phyloP scores from a whole-genome alignment of 2,329 filamentous ascomycete species.

The Colletotrichum lentis region DNA sequence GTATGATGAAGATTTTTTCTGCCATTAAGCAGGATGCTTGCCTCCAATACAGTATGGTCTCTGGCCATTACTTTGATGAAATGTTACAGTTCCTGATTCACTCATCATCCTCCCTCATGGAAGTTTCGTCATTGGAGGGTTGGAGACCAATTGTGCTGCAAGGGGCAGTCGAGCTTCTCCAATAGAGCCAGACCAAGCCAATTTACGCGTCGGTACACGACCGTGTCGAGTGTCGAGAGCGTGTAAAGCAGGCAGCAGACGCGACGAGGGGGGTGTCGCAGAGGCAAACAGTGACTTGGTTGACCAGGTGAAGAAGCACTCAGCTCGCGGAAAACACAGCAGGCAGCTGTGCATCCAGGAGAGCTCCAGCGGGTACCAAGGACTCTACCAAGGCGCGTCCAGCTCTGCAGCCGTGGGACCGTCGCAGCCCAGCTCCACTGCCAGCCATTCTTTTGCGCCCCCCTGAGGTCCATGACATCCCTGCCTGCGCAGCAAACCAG shows the following conservation, averaged over 20 bases:
- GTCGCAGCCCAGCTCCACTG: constrained; percentile 34
- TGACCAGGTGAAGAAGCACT: constrained; percentile 27
- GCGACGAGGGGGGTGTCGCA: constrained; percentile 20
- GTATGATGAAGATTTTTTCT: not conserved
- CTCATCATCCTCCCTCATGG: not conserved
- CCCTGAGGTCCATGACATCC: constrained; percentile 26
- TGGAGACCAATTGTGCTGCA: not conserved
- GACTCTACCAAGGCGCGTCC: too few species aligned
- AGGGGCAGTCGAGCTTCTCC: not conserved
- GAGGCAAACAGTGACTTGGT: constrained; percentile 31
- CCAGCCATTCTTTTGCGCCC: constrained; percentile 43
- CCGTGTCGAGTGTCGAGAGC: constrained; percentile 29
- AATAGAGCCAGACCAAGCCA: not conserved
- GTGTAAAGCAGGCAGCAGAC: constrained; percentile 27
- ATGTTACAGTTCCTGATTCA: not conserved
- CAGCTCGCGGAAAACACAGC: constrained; percentile 12
- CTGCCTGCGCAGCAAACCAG: constrained; percentile 22
- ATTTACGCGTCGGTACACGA: constrained; percentile 27
- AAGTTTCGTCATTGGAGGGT: not conserved
- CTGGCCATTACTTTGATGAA: not conserved
- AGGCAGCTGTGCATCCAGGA: constrained; percentile 23
- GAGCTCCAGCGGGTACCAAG: constrained; percentile 21
- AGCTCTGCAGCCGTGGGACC: constrained; percentile 9
- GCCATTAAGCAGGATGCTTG: not conserved
- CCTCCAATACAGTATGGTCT: too few species aligned